Percentiles rank a stretch among this genome's conserved stretches.
Evolutionary conservation across 73 alveolate genomes (phyloP).

Genomic region (Blepharisma japonicum): DNA sequence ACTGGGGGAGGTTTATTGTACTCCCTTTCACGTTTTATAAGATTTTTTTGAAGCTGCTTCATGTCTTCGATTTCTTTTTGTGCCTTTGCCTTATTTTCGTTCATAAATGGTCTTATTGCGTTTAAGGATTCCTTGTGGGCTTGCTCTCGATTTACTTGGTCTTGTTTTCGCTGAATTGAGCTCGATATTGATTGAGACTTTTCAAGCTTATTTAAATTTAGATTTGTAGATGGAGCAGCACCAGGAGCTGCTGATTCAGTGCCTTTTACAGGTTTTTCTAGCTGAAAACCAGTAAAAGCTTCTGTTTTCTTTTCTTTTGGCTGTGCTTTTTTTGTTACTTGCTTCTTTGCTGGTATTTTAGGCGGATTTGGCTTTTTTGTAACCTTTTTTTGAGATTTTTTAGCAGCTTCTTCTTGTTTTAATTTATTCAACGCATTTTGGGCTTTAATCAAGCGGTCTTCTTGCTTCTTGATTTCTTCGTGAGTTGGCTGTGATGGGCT

Average conservation of each 20-base stretch:
- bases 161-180: background rate
- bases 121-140: background rate
- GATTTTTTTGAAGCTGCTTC: constrained; percentile 21
- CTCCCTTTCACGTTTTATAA: background rate
- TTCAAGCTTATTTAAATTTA: background rate
- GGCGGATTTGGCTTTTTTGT: background rate
- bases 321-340: background rate
- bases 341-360: background rate
- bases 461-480: constrained; percentile 18
- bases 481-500: constrained; percentile 6
- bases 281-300: background rate
- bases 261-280: constrained; percentile 18
- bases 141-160: background rate
- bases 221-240: background rate
- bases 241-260: constrained; percentile 1
- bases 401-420: constrained; percentile 12
- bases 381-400: background rate
- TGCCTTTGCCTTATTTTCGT: background rate
- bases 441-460: background rate
- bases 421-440: background rate
- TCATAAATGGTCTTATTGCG: background rate
- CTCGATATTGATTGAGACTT: background rate
- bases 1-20: background rate
- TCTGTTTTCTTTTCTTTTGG: background rate
- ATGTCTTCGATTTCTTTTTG: background rate